Percentiles rank a stretch among this genome's conserved stretches.
phyloP scores from a whole-genome alignment of 2,329 filamentous ascomycete species.

The Venturia pyrina region DNA sequence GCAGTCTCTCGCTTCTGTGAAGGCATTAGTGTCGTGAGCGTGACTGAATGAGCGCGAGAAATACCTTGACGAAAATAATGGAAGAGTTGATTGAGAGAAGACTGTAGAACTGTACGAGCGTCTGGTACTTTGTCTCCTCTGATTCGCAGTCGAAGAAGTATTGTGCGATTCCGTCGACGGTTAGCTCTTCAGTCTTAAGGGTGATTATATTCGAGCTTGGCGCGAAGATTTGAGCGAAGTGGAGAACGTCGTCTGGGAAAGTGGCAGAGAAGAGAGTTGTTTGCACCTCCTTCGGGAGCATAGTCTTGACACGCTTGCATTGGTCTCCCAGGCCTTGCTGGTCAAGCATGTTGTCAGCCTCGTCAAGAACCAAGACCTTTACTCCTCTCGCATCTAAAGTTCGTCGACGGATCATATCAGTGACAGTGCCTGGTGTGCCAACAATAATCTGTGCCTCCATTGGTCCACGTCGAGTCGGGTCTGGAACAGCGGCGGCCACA shows the following conservation, averaged over 20 bases:
- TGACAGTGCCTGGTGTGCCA: slow-evolving; percentile 87
- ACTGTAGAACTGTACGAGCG: slow-evolving; percentile 86
- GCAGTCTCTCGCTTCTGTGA: slow-evolving; percentile 74
- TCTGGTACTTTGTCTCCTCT: slow-evolving; percentile 75
- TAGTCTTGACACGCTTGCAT: slow-evolving; percentile 74
- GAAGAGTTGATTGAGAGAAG: slow-evolving; percentile 94
- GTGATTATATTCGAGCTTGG: slow-evolving; percentile 80
- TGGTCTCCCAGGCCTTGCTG: slow-evolving; percentile 92
- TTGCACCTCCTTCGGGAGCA: slow-evolving; percentile 67
- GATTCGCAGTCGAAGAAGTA: slow-evolving; percentile 90
- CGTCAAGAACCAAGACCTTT: slow-evolving; percentile 81
- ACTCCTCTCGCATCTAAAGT: slow-evolving; percentile 63
- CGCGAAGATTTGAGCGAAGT: slow-evolving; percentile 75
- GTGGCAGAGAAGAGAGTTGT: slow-evolving; percentile 94
- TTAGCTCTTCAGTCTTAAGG: slow-evolving; percentile 81
- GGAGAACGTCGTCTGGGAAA: slow-evolving; percentile 74
- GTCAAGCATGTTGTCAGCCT: slow-evolving; percentile 98
- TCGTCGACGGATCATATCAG: slow-evolving; percentile 71
- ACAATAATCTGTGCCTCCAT: slow-evolving; percentile 75
- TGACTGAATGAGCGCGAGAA: slow-evolving; percentile 17
- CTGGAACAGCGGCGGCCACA: slow-evolving; percentile 74
- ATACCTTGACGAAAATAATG: slow-evolving; percentile 91
- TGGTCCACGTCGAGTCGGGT: slow-evolving; percentile 58
- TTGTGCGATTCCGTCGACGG: slow-evolving; percentile 93
- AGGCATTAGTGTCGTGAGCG: neutral